Conservation (phyloP, 257 asterid genomes). For the Solanum dulcamara region DNA sequence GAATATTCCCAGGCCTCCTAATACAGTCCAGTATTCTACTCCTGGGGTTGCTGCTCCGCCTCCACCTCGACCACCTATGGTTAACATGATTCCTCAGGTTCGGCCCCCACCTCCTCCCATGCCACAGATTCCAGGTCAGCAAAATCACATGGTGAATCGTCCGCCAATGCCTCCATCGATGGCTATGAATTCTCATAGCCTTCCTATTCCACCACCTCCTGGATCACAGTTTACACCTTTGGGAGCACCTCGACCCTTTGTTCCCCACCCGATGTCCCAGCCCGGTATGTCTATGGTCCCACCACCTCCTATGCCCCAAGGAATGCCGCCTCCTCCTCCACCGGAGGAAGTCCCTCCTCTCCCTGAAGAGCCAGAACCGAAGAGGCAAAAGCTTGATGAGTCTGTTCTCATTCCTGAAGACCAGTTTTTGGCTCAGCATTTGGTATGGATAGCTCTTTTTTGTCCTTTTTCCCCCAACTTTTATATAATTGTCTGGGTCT, state of each 20-base stretch:
- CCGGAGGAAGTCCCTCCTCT: slow-evolving; percentile 94
- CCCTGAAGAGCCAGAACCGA: slow-evolving; percentile 92
- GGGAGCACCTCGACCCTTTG: slow-evolving; percentile 50
- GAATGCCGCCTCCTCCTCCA: slow-evolving; percentile 81
- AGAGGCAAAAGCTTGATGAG: slow-evolving; percentile 85
- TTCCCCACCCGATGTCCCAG: slow-evolving; percentile 43
- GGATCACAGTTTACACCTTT: slow-evolving; percentile 67
- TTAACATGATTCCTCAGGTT: slow-evolving; percentile 45
- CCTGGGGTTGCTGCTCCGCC: slow-evolving; percentile 53
- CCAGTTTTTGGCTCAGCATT: slow-evolving; percentile 65
- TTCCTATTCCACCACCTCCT: slow-evolving; percentile 62
- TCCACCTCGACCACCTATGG: slow-evolving; percentile 53
- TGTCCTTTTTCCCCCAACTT: neutral
- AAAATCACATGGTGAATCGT: slow-evolving; percentile 45
- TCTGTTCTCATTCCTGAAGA: slow-evolving; percentile 75
- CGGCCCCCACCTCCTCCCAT: slow-evolving; percentile 69
- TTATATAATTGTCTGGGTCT: neutral
- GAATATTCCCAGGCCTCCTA: slow-evolving; percentile 63
- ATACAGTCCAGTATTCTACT: slow-evolving; percentile 36
- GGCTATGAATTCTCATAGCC: slow-evolving; percentile 23
- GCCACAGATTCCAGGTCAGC: slow-evolving; percentile 56
- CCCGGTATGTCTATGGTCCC: slow-evolving; percentile 58
- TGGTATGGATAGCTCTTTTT: slow-evolving; percentile 30
- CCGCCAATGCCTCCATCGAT: slow-evolving; percentile 55
- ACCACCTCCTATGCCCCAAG: slow-evolving; percentile 72